These are phyloP conservation scores for Hyaloperonospora brassicae DNA, from an alignment of 352 stramenopile species.

Conservation along the genomic window DNA sequence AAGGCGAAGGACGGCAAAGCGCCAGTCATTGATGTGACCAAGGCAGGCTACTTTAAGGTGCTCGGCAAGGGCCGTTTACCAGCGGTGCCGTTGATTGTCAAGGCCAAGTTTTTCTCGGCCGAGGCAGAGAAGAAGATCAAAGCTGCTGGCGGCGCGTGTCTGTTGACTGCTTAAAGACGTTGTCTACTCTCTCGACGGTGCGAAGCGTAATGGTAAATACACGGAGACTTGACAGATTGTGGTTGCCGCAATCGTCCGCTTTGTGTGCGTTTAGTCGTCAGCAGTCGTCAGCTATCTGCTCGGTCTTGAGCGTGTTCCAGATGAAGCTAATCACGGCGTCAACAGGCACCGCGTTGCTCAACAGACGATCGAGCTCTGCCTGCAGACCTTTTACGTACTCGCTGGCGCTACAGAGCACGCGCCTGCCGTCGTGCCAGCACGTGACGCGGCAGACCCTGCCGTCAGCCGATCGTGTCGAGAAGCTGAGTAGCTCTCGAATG, in stretches of 20 bases:
- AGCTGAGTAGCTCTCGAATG: constrained; percentile 37
- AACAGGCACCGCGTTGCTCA: constrained; percentile 5
- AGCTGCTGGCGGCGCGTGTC: constrained; percentile 95
- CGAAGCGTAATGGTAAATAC: constrained; percentile 77
- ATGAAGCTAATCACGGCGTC: constrained; percentile 12
- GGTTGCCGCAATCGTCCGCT: constrained; percentile 7
- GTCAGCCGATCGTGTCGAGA: constrained; percentile 33
- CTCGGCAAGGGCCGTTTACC: constrained; percentile 98
- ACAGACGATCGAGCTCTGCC: constrained; percentile 4
- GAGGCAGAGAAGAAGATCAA: constrained; percentile 99
- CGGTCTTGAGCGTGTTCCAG: background rate
- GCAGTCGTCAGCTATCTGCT: background rate
- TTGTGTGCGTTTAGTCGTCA: too few species aligned
- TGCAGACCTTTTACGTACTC: constrained; percentile 25
- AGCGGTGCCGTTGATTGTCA: constrained; percentile 97
- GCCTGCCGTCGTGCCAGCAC: constrained; percentile 11
- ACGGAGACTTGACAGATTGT: constrained; percentile 33
- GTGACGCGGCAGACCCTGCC: constrained; percentile 31
- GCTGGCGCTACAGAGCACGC: constrained; percentile 21
- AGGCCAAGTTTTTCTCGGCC: constrained; percentile 99
- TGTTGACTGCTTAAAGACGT: constrained; percentile 93
- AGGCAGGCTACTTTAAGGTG: constrained; percentile 99
- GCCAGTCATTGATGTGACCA: constrained; percentile 97
- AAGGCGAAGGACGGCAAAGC: constrained; percentile 92
- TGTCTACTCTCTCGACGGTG: constrained; percentile 52